Conservation (phyloP, 352 stramenopile species). For the Pythium pyrilobum region DNA sequence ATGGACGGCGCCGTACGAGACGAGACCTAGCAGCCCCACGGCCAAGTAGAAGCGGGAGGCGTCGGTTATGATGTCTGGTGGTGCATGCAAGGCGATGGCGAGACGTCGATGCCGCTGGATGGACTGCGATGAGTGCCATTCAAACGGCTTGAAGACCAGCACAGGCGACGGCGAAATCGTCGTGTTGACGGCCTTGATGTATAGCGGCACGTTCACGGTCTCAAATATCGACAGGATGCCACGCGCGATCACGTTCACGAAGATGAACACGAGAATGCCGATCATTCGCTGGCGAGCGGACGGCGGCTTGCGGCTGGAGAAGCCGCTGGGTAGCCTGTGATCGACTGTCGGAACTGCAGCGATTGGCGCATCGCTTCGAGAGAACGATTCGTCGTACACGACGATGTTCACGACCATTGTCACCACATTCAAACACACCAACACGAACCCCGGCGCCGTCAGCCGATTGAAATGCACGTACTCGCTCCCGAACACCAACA, state of each 20-base stretch:
- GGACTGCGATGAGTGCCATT: background rate
- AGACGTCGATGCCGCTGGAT: background rate
- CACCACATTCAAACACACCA: conserved; percentile 41
- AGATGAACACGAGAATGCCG: conserved; percentile 52
- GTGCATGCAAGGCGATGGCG: background rate
- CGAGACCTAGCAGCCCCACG: conserved; percentile 44
- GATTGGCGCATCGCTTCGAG: conserved; percentile 28
- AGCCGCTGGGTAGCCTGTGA: background rate
- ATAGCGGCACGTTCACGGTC: conserved; percentile 64
- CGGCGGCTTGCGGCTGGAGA: background rate
- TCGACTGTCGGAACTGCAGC: background rate
- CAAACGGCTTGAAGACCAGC: conserved; percentile 7
- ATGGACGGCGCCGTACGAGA: conserved; percentile 38
- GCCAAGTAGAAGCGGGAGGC: conserved; percentile 47
- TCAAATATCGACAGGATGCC: conserved; percentile 69
- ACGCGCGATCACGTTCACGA: conserved; percentile 54
- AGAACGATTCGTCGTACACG: conserved; percentile 47
- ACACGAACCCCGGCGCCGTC: conserved; percentile 48
- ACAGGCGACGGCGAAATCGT: conserved; percentile 21
- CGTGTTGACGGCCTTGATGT: conserved; percentile 34
- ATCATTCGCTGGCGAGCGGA: conserved; percentile 23
- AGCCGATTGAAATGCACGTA: conserved; percentile 53
- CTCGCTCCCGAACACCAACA: conserved; percentile 23
- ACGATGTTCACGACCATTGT: conserved; percentile 39
- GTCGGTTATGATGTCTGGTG: conserved; percentile 12